Conservation (phyloP, 139 green algal species). For the Closterium sp. region DNA sequence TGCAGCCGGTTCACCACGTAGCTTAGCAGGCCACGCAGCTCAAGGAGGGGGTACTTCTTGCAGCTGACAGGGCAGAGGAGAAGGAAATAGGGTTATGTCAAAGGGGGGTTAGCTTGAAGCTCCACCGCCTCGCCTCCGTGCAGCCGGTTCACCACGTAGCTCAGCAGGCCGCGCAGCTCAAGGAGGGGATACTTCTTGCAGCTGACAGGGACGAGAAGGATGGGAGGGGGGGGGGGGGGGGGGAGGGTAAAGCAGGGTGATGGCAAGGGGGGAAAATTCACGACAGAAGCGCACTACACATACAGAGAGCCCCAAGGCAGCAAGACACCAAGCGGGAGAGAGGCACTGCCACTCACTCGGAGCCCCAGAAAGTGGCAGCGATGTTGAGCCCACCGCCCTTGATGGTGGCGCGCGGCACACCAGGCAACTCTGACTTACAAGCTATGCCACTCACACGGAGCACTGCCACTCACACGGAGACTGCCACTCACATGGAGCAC, state of each 20-base stretch:
- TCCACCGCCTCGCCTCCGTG: slow-evolving; percentile 65
- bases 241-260: too few relatives aligned
- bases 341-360: not conserved
- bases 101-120: slow-evolving; percentile 36
- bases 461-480: too few relatives aligned
- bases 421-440: too few relatives aligned
- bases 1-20: slow-evolving; percentile 77
- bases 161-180: slow-evolving; percentile 52
- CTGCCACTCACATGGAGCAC: too few relatives aligned
- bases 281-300: not conserved
- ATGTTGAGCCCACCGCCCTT: slow-evolving; percentile 80
- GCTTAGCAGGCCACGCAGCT: slow-evolving; percentile 54
- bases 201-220: not conserved
- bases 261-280: too few relatives aligned
- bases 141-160: slow-evolving; percentile 75
- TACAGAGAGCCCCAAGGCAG: too few relatives aligned
- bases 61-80: not conserved
- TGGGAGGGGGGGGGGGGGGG: too few relatives aligned
- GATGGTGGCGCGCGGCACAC: slow-evolving; percentile 56
- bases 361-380: slow-evolving; percentile 22
- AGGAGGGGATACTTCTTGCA: slow-evolving; percentile 46
- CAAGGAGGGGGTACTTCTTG: slow-evolving; percentile 47
- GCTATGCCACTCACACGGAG: too few relatives aligned
- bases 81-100: not conserved
- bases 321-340: not conserved